Base-by-base conservation (phyloP, 768 basidiomycete genomes). In the Epithele typhae region DNA sequence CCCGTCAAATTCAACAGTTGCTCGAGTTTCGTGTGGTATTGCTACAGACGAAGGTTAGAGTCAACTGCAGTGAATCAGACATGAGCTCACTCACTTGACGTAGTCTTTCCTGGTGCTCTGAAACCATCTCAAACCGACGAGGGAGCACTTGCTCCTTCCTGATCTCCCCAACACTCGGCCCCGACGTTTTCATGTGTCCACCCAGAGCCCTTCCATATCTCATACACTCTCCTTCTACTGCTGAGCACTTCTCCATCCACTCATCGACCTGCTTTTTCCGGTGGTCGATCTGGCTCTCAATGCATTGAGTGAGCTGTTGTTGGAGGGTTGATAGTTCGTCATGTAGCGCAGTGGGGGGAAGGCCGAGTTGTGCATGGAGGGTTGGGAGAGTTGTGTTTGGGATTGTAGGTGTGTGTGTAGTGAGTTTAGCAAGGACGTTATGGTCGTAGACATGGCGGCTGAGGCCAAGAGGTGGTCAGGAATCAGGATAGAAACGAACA, bases 281-380 rank as follows among this genome's bases (percentile, higher is more conserved):
- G 15, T 72, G 60, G 12, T 83, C 73, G 34, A 95, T 81, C 57
- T 89, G 83, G 5, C 70, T 68, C 55, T 92, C 86, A 12, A 94
- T 85, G 21, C 87, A 82, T 46, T 78, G 73, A 45, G 84, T 77
- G 36, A 95, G 80, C 40, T 84, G 80, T 25, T 82, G 74, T 57
- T 92, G 84, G 6, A 95, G 75, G 7, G 75, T 65, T 43, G 75
- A 70, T 25, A 94, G 74, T 49, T 96, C 92, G 62, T 89, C 84
- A 61, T 88, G 81, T 35, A 94, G 77, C 0, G 90, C 84, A 10
- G 82, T 80, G 22, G 79, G 66, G 8, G 92, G 89, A 12, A 94
- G 74, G 25, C 89, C 91, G 14, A 95, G 85, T 59, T 89, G 89
- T 1, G 79, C 73, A 64, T 94, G 91, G 4, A 95, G 72, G 6